Percentiles rank a stretch among this genome's conserved stretches.
phyloP scores from a whole-genome alignment of 805 yeast genomes.

The Starmerella lactis-condensi region DNA sequence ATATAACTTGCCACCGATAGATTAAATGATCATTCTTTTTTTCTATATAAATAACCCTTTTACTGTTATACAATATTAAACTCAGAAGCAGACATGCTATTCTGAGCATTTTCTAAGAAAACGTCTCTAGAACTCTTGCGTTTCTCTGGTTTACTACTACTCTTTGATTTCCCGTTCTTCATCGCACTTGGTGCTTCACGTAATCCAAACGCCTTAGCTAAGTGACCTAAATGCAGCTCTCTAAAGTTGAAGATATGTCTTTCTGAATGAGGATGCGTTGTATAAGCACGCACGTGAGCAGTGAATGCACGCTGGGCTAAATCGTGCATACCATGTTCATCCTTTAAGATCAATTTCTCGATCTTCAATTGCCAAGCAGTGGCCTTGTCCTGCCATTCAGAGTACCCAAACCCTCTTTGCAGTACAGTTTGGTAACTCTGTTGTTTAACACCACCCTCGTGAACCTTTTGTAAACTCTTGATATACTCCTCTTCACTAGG shows the following conservation, averaged over 20 bases:
- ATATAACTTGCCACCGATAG: no score
- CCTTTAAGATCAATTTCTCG: constrained; percentile 74
- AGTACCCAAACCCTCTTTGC: constrained; percentile 26
- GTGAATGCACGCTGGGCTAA: constrained; percentile 66
- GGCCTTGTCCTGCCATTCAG: constrained; percentile 74
- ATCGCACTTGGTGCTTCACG: constrained; percentile 75
- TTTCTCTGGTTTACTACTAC: constrained; percentile 5
- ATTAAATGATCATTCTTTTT: no score
- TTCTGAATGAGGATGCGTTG: constrained; percentile 78
- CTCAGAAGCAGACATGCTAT: constrained; percentile 13
- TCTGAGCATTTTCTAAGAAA: constrained; percentile 14
- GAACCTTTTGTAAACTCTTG: constrained; percentile 39
- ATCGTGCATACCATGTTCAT: constrained; percentile 33
- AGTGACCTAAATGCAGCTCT: constrained; percentile 76
- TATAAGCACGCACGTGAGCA: constrained; percentile 83
- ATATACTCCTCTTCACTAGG: constrained; percentile 74
- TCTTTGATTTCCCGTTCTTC: constrained; percentile 4
- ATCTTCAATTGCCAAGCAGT: constrained; percentile 88
- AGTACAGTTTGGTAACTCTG: constrained; percentile 27
- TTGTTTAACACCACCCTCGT: constrained; percentile 35
- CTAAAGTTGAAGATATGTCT: constrained; percentile 66
- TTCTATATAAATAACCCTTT: no score
- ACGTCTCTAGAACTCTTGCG: constrained; percentile 13
- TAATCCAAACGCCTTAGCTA: constrained; percentile 85
- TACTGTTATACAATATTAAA: constrained; percentile 15